phyloP scores from a whole-genome alignment of 2,329 filamentous ascomycete genomes.

The Verticillium tricorpus region DNA sequence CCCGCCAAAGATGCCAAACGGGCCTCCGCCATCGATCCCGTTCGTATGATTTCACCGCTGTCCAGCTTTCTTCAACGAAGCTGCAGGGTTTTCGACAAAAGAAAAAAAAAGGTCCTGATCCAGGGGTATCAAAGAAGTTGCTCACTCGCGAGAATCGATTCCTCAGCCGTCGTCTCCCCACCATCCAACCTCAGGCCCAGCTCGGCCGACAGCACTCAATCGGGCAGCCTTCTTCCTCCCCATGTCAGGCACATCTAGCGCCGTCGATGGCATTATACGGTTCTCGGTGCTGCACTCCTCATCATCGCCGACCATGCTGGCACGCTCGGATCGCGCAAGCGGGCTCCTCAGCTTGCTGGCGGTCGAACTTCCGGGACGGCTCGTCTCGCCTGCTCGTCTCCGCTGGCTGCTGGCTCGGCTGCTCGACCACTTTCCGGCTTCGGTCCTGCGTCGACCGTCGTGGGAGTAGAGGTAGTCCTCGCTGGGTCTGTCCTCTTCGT shows the following conservation, averaged over 20 bases:
- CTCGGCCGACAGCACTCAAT: conserved; percentile 33
- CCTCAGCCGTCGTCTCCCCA: conserved; percentile 34
- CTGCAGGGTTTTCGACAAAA: conserved; percentile 2
- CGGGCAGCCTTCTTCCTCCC: conserved; percentile 36
- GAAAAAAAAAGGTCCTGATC: conserved; percentile 10
- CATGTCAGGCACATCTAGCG: conserved; percentile 6
- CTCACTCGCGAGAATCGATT: neutral
- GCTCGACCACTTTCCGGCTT: neutral
- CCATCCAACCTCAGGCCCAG: conserved; percentile 25
- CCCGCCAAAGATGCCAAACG: neutral
- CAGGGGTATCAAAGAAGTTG: conserved; percentile 13
- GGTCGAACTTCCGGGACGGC: neutral
- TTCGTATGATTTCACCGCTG: neutral
- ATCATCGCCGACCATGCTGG: neutral
- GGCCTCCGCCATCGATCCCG: neutral
- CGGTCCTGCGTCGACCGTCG: neutral
- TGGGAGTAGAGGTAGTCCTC: neutral
- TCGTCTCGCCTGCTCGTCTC: neutral
- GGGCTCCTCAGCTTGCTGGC: neutral
- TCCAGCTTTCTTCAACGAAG: neutral
- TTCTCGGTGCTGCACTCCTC: neutral
- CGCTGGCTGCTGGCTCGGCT: neutral
- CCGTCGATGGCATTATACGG: neutral
- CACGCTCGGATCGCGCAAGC: neutral
- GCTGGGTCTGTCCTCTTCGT: conserved; percentile 12